Conservation (phyloP, 2,329 filamentous ascomycete genomes). For the Talaromyces sp. region DNA sequence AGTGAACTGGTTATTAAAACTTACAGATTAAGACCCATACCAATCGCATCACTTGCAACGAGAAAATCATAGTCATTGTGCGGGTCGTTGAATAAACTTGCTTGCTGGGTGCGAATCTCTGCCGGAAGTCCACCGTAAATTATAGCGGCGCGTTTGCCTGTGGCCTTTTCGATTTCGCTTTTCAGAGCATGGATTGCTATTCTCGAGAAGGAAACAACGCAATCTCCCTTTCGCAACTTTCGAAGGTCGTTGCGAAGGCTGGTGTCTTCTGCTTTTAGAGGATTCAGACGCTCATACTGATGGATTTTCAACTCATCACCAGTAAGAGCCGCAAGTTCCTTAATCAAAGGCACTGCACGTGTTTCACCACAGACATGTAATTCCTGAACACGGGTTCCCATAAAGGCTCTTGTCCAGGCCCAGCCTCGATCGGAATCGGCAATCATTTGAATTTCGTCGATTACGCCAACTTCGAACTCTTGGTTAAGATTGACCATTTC, state of each 20-base stretch:
- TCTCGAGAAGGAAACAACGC: slow-evolving; percentile 80
- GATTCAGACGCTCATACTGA: slow-evolving; percentile 76
- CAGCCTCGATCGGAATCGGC: slow-evolving; percentile 72
- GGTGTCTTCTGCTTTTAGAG: slow-evolving; percentile 59
- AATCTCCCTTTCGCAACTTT: slow-evolving; percentile 80
- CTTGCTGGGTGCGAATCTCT: slow-evolving; percentile 87
- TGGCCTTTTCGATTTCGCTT: slow-evolving; percentile 66
- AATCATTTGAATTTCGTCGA: slow-evolving; percentile 99
- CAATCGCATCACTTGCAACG: slow-evolving; percentile 91
- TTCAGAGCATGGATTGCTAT: slow-evolving; percentile 77
- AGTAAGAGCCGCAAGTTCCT: slow-evolving; percentile 68
- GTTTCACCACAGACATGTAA: slow-evolving; percentile 91
- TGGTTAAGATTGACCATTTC: slow-evolving; percentile 69
- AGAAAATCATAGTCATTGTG: slow-evolving; percentile 93
- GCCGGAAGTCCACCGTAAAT: slow-evolving; percentile 90
- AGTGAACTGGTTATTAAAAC: slow-evolving; percentile 17
- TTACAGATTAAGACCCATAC: slow-evolving; percentile 92
- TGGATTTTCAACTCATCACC: slow-evolving; percentile 82
- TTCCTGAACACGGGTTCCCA: slow-evolving; percentile 82
- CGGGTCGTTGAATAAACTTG: slow-evolving; percentile 88
- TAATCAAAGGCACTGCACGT: slow-evolving; percentile 71
- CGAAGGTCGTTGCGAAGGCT: slow-evolving; percentile 61
- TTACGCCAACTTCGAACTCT: slow-evolving; percentile 79
- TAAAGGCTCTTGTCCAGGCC: slow-evolving; percentile 88
- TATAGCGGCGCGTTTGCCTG: slow-evolving; percentile 77